Percentiles rank a stretch among this genome's conserved stretches.
These are phyloP conservation scores for Xylariomycetidae sp. DNA, from an alignment of 2,329 filamentous ascomycete species.

Conservation along the genomic window DNA sequence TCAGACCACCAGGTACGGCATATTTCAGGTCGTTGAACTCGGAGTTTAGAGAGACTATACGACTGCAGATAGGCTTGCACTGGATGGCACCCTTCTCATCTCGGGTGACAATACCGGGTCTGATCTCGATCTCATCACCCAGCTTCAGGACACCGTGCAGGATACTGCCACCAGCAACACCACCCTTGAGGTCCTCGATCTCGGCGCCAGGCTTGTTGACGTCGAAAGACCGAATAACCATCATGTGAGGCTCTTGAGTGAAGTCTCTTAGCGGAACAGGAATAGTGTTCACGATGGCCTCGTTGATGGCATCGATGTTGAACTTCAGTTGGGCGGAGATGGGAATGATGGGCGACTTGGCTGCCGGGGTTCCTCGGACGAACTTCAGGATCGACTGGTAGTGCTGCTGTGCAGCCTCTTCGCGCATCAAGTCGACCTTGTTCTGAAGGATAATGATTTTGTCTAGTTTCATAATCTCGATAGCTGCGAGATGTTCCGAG, in stretches of 20 bases:
- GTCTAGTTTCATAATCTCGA: constrained; percentile 99
- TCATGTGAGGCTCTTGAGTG: constrained; percentile 91
- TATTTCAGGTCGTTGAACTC: constrained; percentile 99
- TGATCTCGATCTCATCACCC: constrained; percentile 96
- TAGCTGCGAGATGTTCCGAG: constrained; percentile 95
- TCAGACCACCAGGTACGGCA: constrained; percentile 93
- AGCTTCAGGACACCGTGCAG: constrained; percentile 95
- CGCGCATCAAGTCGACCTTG: constrained; percentile 97
- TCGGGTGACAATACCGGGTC: constrained; percentile 95
- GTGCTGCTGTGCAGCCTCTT: constrained; percentile 89
- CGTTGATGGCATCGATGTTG: constrained; percentile 98
- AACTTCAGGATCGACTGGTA: constrained; percentile 98
- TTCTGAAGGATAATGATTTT: constrained; percentile 99
- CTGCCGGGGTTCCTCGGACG: constrained; percentile 93
- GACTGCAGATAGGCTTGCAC: constrained; percentile 95
- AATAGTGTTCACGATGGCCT: constrained; percentile 92
- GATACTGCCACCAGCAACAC: constrained; percentile 96
- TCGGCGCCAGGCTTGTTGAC: constrained; percentile 99
- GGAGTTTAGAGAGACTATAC: constrained; percentile 91
- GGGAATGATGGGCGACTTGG: constrained; percentile 91
- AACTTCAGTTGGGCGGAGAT: constrained; percentile 98
- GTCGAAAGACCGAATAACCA: constrained; percentile 97
- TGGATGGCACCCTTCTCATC: constrained; percentile 91
- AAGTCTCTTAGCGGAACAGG: constrained; percentile 91
- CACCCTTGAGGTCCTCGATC: constrained; percentile 96